Evolutionary conservation across 2,329 filamentous ascomycete genomes (phyloP).

Genomic region (Fusarium sp.): DNA sequence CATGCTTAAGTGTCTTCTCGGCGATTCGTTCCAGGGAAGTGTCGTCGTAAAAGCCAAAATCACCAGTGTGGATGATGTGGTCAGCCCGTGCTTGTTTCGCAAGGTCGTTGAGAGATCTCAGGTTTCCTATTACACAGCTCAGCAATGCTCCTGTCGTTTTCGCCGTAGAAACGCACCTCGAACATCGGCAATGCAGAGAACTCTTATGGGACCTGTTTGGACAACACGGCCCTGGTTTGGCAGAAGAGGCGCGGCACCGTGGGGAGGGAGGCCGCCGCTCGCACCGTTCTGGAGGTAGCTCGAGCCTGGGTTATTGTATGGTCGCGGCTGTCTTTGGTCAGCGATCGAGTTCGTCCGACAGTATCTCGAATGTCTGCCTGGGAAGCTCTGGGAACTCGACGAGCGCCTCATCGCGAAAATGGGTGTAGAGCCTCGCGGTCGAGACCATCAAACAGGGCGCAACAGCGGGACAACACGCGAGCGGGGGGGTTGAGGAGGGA

Average conservation of each 20-base stretch:
- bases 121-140: conserved; percentile 74
- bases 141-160: conserved; percentile 31
- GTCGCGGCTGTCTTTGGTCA: conserved; percentile 50
- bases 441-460: conserved; percentile 30
- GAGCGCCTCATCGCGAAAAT: conserved; percentile 15
- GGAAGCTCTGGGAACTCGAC: background rate
- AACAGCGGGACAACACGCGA: conserved; percentile 37
- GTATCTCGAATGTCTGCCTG: background rate
- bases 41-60: conserved; percentile 99
- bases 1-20: conserved; percentile 98
- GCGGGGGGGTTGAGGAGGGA: conserved; percentile 23
- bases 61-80: conserved; percentile 98
- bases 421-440: conserved; percentile 26
- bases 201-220: conserved; percentile 72
- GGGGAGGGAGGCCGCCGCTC: conserved; percentile 60
- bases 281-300: conserved; percentile 74
- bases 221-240: conserved; percentile 75
- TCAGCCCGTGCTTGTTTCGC: conserved; percentile 94
- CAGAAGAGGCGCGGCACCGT: conserved; percentile 71
- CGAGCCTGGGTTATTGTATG: conserved; percentile 63
- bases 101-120: conserved; percentile 94
- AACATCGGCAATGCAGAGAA: conserved; percentile 78
- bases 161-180: conserved; percentile 62
- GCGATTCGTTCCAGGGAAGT: conserved; percentile 96
- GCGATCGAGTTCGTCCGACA: conserved; percentile 24